Evolutionary conservation across 495 filamentous ascomycete species (phyloP).

Genomic region (Halenospora varia): DNA sequence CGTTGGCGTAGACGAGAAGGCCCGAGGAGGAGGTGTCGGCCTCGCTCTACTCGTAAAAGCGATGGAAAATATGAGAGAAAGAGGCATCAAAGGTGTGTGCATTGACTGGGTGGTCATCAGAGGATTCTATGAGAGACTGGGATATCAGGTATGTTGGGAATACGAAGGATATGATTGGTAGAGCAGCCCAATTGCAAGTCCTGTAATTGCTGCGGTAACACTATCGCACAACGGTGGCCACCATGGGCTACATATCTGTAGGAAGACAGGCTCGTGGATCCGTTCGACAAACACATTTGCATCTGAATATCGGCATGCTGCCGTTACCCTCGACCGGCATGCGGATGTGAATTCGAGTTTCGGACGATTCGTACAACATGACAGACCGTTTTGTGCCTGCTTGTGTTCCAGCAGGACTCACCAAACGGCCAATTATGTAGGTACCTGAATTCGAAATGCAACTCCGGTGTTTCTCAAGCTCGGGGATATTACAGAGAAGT

Average conservation of each 20-base stretch:
- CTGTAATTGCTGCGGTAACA: background rate
- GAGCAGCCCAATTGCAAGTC: background rate
- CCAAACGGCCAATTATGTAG: no score
- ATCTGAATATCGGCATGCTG: background rate
- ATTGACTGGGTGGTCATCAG: conserved; percentile 48
- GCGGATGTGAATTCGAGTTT: no score
- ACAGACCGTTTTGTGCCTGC: no score
- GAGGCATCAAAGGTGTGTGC: conserved; percentile 44
- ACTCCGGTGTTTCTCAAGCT: no score
- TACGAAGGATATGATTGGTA: conserved; percentile 30
- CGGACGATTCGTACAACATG: no score
- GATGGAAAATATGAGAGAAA: conserved; percentile 43
- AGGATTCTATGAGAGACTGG: conserved; percentile 47
- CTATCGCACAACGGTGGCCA: background rate
- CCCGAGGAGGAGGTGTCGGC: conserved; percentile 40
- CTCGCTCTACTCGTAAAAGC: conserved; percentile 44
- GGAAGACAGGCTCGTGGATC: no score
- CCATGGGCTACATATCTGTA: background rate
- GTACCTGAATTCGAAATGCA: no score
- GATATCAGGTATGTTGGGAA: conserved; percentile 40
- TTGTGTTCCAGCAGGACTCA: no score
- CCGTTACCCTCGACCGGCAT: background rate
- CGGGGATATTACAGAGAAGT: no score
- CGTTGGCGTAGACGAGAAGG: conserved; percentile 41
- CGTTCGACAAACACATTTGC: no score